Base-by-base conservation (phyloP, 202 grass and related monocot species). In the Alloteropsis angusta region DNA sequence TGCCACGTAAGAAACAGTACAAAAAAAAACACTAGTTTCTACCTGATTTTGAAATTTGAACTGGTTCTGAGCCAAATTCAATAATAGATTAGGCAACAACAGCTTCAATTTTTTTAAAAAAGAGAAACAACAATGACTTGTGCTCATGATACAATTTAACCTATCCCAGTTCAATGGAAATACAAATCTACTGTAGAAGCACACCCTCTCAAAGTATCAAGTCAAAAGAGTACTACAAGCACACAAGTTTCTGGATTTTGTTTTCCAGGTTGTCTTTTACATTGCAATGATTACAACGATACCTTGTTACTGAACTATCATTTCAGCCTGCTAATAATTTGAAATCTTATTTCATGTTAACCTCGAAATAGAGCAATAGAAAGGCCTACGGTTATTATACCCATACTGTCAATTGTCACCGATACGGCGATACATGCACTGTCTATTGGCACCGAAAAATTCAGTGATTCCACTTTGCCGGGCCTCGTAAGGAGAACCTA, bases 261-360 rank as follows among this genome's bases (percentile, higher is more conserved):
- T 41, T 63, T 82, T 5, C 1, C 60, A 63, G 25, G 19, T 54
- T 17, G 15, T 55, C 64, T 71, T 82, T 38, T 59, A 63, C 34
- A 28, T 21, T 32, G 7, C 30, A 57, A 19, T 41, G 28, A 65
- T 7, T 56, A 13, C n/a, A 77, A 63, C 3, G 35, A 35, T 68
- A 18, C 32, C 6, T 81, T 61, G 59, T 60, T 60, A 55, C 18
- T 54, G 1, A 71, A 52, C 37, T 65, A 12, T 77, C 37, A 55
- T 55, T 55, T 72, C 50, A 34, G 61, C 18, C 50, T 63, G n/a
- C 46, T 18, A 16, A 62, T 23, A 71, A 81, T 70, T 75, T 71
- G 49, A 59, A 46, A 55, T 57, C 35, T 45, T 55, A 68, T 57
- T 54, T 47, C 57, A 65, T 14, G 21, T 48, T 44, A 21, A 77